A percentile compares a stretch with the other conserved stretches of the same genome.
Conservation (phyloP, 495 filamentous ascomycete species). For the Aspergillus avenaceus region DNA sequence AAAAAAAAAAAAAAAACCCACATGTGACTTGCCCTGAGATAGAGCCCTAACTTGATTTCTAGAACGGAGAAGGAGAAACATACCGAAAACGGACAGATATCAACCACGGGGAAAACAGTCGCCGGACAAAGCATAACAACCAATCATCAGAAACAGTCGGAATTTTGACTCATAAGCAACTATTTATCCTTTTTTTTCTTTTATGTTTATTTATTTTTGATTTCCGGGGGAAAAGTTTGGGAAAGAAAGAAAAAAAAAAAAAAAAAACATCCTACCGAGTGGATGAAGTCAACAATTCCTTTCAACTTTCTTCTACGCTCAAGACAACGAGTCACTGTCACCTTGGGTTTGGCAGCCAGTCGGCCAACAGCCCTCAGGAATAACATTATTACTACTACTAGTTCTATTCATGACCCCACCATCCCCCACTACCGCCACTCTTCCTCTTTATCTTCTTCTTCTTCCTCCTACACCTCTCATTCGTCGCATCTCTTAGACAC, state of each 20-base stretch:
- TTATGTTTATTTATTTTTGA: not conserved
- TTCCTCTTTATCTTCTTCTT: slow-evolving; percentile 25
- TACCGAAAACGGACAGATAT: not conserved
- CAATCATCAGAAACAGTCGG: not conserved
- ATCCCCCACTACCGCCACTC: slow-evolving; percentile 35
- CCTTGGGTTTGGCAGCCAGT: slow-evolving; percentile 13
- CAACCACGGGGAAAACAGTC: not conserved
- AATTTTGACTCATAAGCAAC: not conserved
- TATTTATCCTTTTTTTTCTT: not conserved
- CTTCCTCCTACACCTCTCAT: slow-evolving; percentile 24
- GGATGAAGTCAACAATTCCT: not conserved
- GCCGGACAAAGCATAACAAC: not conserved
- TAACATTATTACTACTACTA: not conserved
- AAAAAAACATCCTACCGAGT: not conserved
- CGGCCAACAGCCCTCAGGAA: slow-evolving; percentile 28
- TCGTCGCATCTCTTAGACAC: slow-evolving; percentile 15
- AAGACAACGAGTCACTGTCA: slow-evolving; percentile 25
- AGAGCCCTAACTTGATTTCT: slow-evolving; percentile 1
- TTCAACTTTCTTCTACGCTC: slow-evolving; percentile 11
- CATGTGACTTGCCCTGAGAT: slow-evolving; percentile 4
- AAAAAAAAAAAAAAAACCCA: too few species aligned
- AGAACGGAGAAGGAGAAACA: slow-evolving; percentile 2
- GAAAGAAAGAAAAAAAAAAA: not conserved
- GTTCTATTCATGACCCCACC: slow-evolving; percentile 33
- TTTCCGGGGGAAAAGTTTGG: too few species aligned